phyloP scores from a whole-genome alignment of 2,329 filamentous ascomycete genomes.

The Hypoxylon sp. region DNA sequence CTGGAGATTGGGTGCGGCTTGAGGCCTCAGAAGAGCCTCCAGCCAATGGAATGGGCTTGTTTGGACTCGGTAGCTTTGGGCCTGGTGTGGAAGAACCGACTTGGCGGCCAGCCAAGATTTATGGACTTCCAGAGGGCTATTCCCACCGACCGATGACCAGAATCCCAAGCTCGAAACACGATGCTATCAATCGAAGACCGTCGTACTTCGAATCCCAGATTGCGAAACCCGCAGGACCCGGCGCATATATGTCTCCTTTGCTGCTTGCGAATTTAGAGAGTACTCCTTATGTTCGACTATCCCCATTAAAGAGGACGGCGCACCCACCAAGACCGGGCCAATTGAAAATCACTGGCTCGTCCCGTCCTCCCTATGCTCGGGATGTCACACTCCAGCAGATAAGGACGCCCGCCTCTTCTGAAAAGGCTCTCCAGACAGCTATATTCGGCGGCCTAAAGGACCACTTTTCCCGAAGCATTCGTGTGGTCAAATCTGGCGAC shows the following conservation, averaged over 20 bases:
- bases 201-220: constrained; percentile 77
- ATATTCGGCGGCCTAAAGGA: constrained; percentile 87
- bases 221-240: constrained; percentile 64
- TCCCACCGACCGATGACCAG: constrained; percentile 67
- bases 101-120: constrained; percentile 89
- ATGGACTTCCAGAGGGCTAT: constrained; percentile 83
- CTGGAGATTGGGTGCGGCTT: constrained; percentile 93
- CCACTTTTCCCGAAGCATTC: constrained; percentile 83
- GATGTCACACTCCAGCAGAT: constrained; percentile 91
- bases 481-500: constrained; percentile 87
- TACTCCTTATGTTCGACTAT: constrained; percentile 80
- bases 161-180: constrained; percentile 64
- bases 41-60: constrained; percentile 69
- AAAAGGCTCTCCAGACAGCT: constrained; percentile 83
- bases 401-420: constrained; percentile 86
- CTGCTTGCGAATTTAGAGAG: constrained; percentile 85
- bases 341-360: constrained; percentile 63
- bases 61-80: constrained; percentile 73
- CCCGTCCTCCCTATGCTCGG: constrained; percentile 66
- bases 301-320: constrained; percentile 67
- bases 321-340: constrained; percentile 61
- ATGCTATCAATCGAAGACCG: constrained; percentile 57
- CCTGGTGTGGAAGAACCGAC: constrained; percentile 66
- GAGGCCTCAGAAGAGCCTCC: constrained; percentile 80
- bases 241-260: constrained; percentile 82